Conservation (phyloP, 768 basidiomycete species). For the Mycena chlorophos region DNA sequence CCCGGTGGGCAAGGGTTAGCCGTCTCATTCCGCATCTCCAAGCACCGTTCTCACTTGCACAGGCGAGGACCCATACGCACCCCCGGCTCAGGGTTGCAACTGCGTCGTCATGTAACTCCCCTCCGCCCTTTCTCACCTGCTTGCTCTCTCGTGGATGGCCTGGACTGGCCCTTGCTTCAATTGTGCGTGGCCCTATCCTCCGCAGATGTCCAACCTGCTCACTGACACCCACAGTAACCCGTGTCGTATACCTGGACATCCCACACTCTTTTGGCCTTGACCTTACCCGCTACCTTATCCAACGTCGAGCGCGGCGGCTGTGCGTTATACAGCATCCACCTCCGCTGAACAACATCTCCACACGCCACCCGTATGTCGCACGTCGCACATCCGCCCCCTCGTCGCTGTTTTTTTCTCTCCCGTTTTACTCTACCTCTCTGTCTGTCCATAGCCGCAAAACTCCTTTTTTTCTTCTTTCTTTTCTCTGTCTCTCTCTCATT, state of each 20-base stretch:
- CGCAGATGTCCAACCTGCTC: background rate
- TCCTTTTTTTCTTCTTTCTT: no score
- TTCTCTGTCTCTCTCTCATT: no score
- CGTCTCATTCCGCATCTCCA: background rate
- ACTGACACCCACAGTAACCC: background rate
- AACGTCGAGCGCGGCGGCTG: conserved; percentile 3
- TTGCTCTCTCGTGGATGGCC: conserved; percentile 17
- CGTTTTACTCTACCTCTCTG: background rate
- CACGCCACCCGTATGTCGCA: background rate
- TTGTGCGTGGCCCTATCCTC: conserved; percentile 9
- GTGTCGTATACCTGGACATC: conserved; percentile 2
- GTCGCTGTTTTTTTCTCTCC: background rate
- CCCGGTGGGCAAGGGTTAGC: conserved; percentile 64
- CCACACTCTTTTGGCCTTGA: background rate
- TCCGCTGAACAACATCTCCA: background rate
- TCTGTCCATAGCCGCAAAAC: background rate
- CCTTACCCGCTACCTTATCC: background rate
- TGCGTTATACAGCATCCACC: background rate
- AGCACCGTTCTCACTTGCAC: background rate
- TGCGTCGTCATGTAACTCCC: conserved; percentile 66
- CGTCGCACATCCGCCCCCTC: background rate
- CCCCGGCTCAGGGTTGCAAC: conserved; percentile 71
- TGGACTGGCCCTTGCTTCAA: conserved; percentile 18
- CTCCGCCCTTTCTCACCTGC: conserved; percentile 4
- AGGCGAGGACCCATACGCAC: conserved; percentile 88